These are phyloP conservation scores for Castanospermum australe DNA, from an alignment of 306 rosid species.

Conservation along the genomic window DNA sequence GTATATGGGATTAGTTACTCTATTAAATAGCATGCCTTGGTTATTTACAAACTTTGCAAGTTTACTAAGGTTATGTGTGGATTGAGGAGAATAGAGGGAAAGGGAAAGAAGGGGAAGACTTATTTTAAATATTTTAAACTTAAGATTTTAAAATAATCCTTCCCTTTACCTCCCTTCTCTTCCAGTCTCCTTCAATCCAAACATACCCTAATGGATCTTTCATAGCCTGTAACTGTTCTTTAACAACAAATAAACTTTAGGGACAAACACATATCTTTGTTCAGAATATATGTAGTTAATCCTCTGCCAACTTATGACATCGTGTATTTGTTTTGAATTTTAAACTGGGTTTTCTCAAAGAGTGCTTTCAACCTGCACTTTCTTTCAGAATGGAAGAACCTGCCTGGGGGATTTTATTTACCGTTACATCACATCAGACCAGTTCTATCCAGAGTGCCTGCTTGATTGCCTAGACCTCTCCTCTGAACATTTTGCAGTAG, in stretches of 20 bases:
- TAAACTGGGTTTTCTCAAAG: not conserved
- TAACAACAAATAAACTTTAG: not conserved
- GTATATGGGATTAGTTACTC: not conserved
- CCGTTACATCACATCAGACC: conserved; percentile 84
- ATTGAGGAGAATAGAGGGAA: too few relatives aligned
- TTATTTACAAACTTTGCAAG: not conserved
- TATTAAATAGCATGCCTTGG: not conserved
- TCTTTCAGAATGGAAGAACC: conserved; percentile 79
- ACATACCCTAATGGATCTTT: not conserved
- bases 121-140: too few relatives aligned
- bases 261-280: not conserved
- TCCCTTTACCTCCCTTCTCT: too few relatives aligned
- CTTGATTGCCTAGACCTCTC: conserved; percentile 94
- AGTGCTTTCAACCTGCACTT: not conserved
- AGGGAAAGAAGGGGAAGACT: too few relatives aligned
- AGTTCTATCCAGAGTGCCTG: conserved; percentile 71
- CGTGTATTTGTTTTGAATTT: conserved; percentile 19
- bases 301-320: not conserved
- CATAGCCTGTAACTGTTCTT: not conserved
- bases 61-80: too few relatives aligned
- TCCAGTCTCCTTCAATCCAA: too few relatives aligned
- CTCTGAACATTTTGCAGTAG: conserved; percentile 90
- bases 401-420: conserved; percentile 87
- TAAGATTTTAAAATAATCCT: too few relatives aligned
- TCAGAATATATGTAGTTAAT: not conserved